Conservation (phyloP, 2,329 filamentous ascomycete genomes). For the Aphanoascus verrucosus region DNA sequence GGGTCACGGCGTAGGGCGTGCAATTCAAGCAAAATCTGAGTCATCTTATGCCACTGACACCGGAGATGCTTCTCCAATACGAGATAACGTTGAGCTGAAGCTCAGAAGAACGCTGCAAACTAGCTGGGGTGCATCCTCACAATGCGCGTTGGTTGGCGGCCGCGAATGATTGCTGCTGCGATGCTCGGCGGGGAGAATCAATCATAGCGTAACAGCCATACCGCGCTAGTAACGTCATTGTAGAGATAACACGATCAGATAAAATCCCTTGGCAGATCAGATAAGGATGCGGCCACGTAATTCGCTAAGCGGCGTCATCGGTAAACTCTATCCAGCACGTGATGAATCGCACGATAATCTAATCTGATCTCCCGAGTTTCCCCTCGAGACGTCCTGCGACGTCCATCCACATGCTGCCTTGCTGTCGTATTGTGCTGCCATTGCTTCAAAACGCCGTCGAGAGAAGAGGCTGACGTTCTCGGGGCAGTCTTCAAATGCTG, state of each 20-base stretch:
- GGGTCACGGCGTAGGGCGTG: not conserved
- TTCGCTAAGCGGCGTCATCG: conserved; percentile 10
- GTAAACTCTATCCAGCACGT: conserved; percentile 13
- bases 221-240: not conserved
- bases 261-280: conserved; percentile 13
- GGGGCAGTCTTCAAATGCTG: not conserved
- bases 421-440: not conserved
- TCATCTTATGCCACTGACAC: not conserved
- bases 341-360: conserved; percentile 19
- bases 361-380: conserved; percentile 19
- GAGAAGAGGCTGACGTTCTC: not conserved
- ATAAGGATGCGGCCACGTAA: conserved; percentile 7
- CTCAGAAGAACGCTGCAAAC: not conserved
- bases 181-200: too few species aligned
- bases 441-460: not conserved
- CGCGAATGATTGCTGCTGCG: too few species aligned
- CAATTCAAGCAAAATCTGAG: not conserved
- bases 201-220: not conserved
- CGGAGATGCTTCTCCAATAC: not conserved
- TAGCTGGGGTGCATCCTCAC: too few species aligned
- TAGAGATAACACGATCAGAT: conserved; percentile 12
- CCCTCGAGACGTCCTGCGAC: conserved; percentile 4
- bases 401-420: not conserved
- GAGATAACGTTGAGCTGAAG: not conserved
- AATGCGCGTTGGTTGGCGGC: too few species aligned